Conservation (phyloP, 148 eudicot genomes). For the Persicaria tinctoria region DNA sequence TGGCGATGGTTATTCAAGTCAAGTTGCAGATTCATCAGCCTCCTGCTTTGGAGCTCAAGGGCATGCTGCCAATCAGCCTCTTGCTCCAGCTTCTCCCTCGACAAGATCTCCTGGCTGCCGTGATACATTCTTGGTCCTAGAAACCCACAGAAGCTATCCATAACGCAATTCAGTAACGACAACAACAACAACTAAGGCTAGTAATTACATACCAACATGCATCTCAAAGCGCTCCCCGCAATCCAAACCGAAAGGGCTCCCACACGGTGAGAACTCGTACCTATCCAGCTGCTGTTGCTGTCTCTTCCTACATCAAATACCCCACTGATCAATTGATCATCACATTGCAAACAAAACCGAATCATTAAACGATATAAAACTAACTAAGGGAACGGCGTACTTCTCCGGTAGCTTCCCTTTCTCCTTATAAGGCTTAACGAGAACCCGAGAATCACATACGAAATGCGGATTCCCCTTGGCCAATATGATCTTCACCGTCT, state of each 20-base stretch:
- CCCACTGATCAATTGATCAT: background rate
- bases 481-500: constrained; percentile 70
- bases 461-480: constrained; percentile 40
- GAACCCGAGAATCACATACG: too few relatives aligned
- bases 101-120: constrained; percentile 44
- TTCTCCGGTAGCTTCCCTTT: constrained; percentile 76
- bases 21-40: constrained; percentile 66
- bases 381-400: background rate
- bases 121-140: constrained; percentile 59
- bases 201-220: constrained; percentile 39
- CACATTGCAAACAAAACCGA: background rate
- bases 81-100: constrained; percentile 66
- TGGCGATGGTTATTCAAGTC: constrained; percentile 47
- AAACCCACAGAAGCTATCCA: too few relatives aligned
- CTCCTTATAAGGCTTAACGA: constrained; percentile 23
- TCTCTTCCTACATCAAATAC: background rate
- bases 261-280: constrained; percentile 50
- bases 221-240: constrained; percentile 50
- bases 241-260: constrained; percentile 61
- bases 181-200: background rate
- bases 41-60: constrained; percentile 61
- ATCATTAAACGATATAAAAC: too few relatives aligned
- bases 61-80: constrained; percentile 65
- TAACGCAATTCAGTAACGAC: background rate
- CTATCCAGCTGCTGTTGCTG: constrained; percentile 50